Evolutionary conservation across 805 yeast species (phyloP), one percentile per base, ranked within the genome.

Genomic region (Metschnikowia bowlesiae): DNA sequence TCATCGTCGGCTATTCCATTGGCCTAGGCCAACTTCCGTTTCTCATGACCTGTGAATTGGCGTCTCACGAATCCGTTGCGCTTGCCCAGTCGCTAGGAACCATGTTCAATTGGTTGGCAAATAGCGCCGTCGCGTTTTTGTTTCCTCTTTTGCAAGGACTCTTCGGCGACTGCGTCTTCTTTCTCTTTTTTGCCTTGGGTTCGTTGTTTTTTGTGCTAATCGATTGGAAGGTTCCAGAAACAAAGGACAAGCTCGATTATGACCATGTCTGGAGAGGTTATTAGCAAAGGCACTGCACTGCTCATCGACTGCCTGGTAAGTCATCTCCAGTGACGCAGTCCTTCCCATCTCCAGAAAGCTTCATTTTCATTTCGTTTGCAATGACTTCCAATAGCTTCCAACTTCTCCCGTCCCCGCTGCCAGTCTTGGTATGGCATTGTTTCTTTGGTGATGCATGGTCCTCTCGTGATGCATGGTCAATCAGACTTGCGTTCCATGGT

Each of bases 1-100:
- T 68, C 48, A 63, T 67, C 9, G 47, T 66, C 41, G 69, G 71
- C 18, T 70, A 61, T 50, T 62, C 74, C 7, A 44, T 68, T 6
- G 76, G 75, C 0, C 52, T 71, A 18, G 71, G 73, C 10, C 73
- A 72, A 16, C 56, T 71, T 29, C 74, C 74, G 13, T 71, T 67
- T 43, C 54, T 71, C 53, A 69, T 71, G 70, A 58, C 70, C 1
- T 62, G 69, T 10, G 76, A 71, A 49, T 60, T 71, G 39, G 61
- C 71, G 2, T 52, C 59, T 35, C 67, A 66, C 46, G 69, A 67
- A 47, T 64, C 66, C 0, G 64, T 71, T 6, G 65, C 66, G 3
- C 55, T 60, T 28, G 73, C 71, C 2, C 75, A 70, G 53, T 63
- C 72, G 2, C 52, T 68, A 32, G 75, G 75, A 4, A 60, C 73